Conservation (phyloP, 2,329 filamentous ascomycete genomes). For the Aspergillus awamori region DNA sequence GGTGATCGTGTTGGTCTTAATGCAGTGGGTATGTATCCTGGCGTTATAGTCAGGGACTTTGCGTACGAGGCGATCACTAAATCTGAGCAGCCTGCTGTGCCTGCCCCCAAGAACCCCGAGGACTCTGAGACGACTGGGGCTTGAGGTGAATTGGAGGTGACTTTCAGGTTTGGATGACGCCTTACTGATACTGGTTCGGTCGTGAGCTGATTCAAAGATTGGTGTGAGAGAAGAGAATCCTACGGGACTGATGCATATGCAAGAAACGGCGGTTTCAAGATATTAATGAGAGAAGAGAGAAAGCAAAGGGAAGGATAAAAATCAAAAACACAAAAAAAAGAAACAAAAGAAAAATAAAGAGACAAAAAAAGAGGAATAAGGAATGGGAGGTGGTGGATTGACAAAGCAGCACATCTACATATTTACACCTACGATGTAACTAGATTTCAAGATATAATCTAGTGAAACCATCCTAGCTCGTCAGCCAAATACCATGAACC, state of each 20-base stretch:
- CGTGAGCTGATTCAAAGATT: too few relatives aligned
- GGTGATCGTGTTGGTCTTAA: too few relatives aligned
- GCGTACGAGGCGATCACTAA: background rate
- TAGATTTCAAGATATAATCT: background rate
- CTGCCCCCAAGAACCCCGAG: background rate
- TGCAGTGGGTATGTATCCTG: background rate
- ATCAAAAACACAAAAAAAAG: background rate
- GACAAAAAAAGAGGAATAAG: background rate
- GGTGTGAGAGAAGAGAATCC: too few relatives aligned
- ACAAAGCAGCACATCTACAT: background rate
- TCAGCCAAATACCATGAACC: background rate
- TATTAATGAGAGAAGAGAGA: background rate
- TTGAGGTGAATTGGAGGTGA: background rate
- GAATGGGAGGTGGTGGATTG: background rate
- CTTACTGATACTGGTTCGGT: too few relatives aligned
- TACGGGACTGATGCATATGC: too few relatives aligned
- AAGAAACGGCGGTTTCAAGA: background rate
- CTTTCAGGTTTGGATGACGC: background rate
- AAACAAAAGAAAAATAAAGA: background rate
- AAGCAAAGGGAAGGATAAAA: background rate
- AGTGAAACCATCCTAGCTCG: background rate
- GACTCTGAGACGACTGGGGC: too few relatives aligned
- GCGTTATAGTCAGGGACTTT: background rate
- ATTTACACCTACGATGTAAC: background rate
- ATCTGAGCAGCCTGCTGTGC: background rate